Evolutionary conservation across 2,329 filamentous ascomycete genomes (phyloP).

Genomic region (Exophiala calicioides): DNA sequence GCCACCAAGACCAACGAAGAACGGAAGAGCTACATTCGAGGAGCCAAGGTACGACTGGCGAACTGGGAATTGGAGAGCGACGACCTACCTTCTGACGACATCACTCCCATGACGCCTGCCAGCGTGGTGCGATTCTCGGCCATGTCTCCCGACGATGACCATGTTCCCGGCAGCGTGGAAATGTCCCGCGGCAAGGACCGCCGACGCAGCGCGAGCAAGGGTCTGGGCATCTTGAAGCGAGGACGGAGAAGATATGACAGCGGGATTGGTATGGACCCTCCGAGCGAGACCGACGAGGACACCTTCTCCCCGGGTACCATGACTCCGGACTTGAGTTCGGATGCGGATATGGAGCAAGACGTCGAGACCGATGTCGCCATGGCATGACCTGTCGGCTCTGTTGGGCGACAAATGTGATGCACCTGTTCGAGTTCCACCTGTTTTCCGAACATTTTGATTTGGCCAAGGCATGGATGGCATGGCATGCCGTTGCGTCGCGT

Average conservation of each 20-base stretch:
- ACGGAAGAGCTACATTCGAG: constrained; percentile 31
- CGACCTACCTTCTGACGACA: constrained; percentile 35
- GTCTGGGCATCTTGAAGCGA: constrained; percentile 17
- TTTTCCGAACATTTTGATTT: too few species aligned
- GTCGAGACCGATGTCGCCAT: constrained; percentile 7
- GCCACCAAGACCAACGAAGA: constrained; percentile 32
- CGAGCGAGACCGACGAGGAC: constrained; percentile 36
- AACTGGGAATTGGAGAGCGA: constrained; percentile 43
- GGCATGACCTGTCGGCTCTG: too few species aligned
- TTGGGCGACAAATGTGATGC: too few species aligned
- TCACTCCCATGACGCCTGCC: constrained; percentile 47
- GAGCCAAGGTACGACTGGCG: constrained; percentile 40
- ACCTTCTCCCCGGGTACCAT: constrained; percentile 27
- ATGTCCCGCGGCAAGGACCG: constrained; percentile 25
- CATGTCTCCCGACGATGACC: constrained; percentile 16
- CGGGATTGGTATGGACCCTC: constrained; percentile 40
- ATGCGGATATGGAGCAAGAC: constrained; percentile 19
- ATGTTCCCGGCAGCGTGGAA: constrained; percentile 27
- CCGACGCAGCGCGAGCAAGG: constrained; percentile 7
- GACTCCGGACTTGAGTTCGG: constrained; percentile 29
- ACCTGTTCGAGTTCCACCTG: too few species aligned
- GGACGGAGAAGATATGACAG: constrained; percentile 38
- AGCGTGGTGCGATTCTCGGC: constrained; percentile 43
- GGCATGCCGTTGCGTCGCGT: not conserved
- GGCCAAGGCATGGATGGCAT: not conserved